Conservation (phyloP, 2,329 filamentous ascomycete species). For the Colletotrichum liaoningense region DNA sequence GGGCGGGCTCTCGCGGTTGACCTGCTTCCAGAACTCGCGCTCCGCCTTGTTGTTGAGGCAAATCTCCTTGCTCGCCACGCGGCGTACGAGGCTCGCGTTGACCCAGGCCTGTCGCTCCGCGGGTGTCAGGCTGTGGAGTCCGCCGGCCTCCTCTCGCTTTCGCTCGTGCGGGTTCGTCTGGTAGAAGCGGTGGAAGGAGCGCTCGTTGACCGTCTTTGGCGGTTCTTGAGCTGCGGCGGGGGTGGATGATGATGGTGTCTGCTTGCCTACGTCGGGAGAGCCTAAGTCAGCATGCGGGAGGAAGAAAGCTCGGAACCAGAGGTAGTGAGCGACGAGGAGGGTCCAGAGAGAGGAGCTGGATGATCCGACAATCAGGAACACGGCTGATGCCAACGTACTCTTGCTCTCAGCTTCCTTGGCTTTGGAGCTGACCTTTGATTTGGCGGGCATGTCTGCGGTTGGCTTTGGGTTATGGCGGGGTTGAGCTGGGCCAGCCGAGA, state of each 20-base stretch:
- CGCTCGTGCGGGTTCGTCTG: slow-evolving; percentile 62
- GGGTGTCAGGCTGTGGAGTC: slow-evolving; percentile 57
- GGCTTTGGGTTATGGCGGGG: slow-evolving; percentile 36
- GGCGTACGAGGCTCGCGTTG: slow-evolving; percentile 58
- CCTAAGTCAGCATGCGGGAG: slow-evolving; percentile 10
- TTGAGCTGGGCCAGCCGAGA: slow-evolving; percentile 22
- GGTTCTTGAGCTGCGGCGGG: slow-evolving; percentile 39
- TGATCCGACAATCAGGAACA: slow-evolving; percentile 28
- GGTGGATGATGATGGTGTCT: slow-evolving; percentile 40
- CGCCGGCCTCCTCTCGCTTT: slow-evolving; percentile 55
- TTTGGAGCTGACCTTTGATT: slow-evolving; percentile 50
- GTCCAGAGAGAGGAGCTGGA: neutral
- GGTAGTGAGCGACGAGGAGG: neutral
- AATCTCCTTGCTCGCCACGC: slow-evolving; percentile 50
- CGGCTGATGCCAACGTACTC: slow-evolving; percentile 32
- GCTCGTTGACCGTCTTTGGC: slow-evolving; percentile 61
- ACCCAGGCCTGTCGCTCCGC: slow-evolving; percentile 62
- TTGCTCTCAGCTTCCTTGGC: slow-evolving; percentile 39
- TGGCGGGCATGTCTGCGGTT: slow-evolving; percentile 48
- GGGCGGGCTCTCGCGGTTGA: slow-evolving; percentile 64
- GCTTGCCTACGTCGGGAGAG: slow-evolving; percentile 35
- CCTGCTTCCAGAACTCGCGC: slow-evolving; percentile 68
- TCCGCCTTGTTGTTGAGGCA: slow-evolving; percentile 59
- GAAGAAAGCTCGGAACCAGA: slow-evolving; percentile 11
- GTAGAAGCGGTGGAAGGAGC: slow-evolving; percentile 59